Conservation (phyloP, 768 basidiomycete genomes). For the Gelatoporia subvermispora region DNA sequence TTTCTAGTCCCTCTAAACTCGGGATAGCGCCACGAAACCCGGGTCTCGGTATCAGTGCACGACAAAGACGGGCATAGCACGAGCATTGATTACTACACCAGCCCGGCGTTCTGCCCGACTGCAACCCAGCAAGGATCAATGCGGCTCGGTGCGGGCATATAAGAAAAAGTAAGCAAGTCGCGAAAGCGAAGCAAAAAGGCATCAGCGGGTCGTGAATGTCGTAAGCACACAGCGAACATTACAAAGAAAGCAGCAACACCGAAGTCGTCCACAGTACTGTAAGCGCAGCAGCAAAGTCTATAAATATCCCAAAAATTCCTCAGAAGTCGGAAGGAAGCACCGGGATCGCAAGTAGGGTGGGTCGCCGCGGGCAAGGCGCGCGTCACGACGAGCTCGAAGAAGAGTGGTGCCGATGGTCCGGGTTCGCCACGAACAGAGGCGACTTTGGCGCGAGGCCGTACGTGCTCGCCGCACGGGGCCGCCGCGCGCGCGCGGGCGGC, state of each 20-base stretch:
- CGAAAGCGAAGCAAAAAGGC: not conserved
- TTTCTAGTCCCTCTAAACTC: too few relatives aligned
- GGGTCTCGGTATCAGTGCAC: not conserved
- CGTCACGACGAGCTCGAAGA: conserved; percentile 5
- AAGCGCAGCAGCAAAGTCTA: not conserved
- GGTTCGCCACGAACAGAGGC: conserved; percentile 72
- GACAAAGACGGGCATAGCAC: too few relatives aligned
- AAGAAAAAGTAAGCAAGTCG: not conserved
- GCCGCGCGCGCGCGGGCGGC: conserved; percentile 40
- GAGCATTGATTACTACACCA: too few relatives aligned
- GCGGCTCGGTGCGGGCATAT: too few relatives aligned
- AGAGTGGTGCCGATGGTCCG: conserved; percentile 33
- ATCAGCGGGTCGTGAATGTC: not conserved
- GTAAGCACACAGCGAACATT: not conserved
- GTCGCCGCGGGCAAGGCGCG: too few relatives aligned
- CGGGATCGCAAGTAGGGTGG: conserved; percentile 4
- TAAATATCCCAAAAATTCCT: too few relatives aligned
- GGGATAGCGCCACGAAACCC: not conserved
- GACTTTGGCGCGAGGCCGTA: conserved; percentile 65
- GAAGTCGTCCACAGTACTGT: not conserved
- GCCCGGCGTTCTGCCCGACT: too few relatives aligned
- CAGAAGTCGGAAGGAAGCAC: not conserved
- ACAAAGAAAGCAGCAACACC: not conserved
- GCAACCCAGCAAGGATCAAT: too few relatives aligned
- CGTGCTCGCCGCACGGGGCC: conserved; percentile 28